These are phyloP conservation scores for Penicillium sp. DNA, from an alignment of 2,329 filamentous ascomycete genomes.

Conservation along the genomic window DNA sequence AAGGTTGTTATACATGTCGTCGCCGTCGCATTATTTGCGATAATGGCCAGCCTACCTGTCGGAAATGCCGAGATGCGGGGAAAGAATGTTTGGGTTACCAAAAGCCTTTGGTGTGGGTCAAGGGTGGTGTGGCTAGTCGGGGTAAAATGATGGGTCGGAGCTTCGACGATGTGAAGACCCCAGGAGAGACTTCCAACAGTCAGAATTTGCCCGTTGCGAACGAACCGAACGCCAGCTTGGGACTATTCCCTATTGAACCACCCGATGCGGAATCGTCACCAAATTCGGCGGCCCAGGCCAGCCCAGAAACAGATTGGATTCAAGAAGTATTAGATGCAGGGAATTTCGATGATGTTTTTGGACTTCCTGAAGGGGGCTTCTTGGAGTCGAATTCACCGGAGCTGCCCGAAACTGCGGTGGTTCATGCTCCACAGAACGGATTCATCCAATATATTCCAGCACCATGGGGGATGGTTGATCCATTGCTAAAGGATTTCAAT, in stretches of 20 bases:
- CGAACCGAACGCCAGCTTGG: constrained; percentile 3
- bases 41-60: constrained; percentile 43
- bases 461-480: constrained; percentile 47
- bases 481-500: constrained; percentile 49
- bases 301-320: constrained; percentile 18
- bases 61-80: constrained; percentile 44
- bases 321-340: constrained; percentile 8
- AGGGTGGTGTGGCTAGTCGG: constrained; percentile 45
- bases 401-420: constrained; percentile 12
- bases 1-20: constrained; percentile 47
- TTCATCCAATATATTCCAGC: constrained; percentile 28
- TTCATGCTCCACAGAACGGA: constrained; percentile 14
- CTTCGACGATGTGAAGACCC: constrained; percentile 42
- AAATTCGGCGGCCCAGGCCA: constrained; percentile 16
- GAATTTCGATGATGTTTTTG: not conserved
- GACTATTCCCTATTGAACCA: constrained; percentile 11
- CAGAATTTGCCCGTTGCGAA: not conserved
- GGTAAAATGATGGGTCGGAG: constrained; percentile 56
- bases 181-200: not conserved
- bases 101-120: constrained; percentile 46
- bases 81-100: constrained; percentile 47
- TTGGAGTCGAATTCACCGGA: not conserved
- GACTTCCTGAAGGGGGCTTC: not conserved
- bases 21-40: constrained; percentile 47
- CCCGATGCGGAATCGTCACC: constrained; percentile 14